Base-by-base conservation (phyloP, 768 basidiomycete species). In the Phaeolepiota aurea region DNA sequence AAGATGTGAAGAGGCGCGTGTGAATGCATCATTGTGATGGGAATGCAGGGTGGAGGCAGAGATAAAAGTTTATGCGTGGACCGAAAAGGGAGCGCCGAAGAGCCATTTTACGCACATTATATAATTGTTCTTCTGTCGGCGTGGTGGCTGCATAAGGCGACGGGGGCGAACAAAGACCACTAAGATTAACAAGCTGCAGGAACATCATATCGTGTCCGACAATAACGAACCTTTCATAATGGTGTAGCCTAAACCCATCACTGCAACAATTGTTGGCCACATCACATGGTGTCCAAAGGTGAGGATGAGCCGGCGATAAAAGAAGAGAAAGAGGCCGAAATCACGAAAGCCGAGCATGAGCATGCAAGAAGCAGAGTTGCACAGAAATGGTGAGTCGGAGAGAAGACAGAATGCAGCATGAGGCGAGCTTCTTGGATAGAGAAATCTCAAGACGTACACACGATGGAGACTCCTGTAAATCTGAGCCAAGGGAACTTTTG, bases 401-500 rank as follows among this genome's bases (percentile, higher is more conserved):
- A 40, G 38, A 40, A 40, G 38, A 5, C 21, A 4, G 38, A 40
- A 40, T 13, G 34, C 12, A 15, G 25, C 19, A 20, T 19, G 40
- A 32, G 32, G 37, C 31, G 25, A 7, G 25, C 25, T 28, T 28
- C 25, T 28, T 36, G 39, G 41, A 14, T 21, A 40, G 28, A 37
- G 37, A 19, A 45, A 46, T 15, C 30, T 36, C 20, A 33, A 25
- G 40, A 75, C 77, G 58, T 52, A 79, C 77, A 51, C 44, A 68
- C 65, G 41, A 66, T 43, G 3, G 76, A 65, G 38, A 62, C 49
- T 3, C 66, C 62, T 13, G 71, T 63, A 48, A 79, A 63, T 54
- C 70, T 72, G 48, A 66, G 54, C 77, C 77, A 80, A 20, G 78
- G 78, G 58, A 78, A 79, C 43, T 58, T 63, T 49, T 62, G 54